phyloP scores from a whole-genome alignment of 164 flowering plant species.

The Berberis thunbergii region DNA sequence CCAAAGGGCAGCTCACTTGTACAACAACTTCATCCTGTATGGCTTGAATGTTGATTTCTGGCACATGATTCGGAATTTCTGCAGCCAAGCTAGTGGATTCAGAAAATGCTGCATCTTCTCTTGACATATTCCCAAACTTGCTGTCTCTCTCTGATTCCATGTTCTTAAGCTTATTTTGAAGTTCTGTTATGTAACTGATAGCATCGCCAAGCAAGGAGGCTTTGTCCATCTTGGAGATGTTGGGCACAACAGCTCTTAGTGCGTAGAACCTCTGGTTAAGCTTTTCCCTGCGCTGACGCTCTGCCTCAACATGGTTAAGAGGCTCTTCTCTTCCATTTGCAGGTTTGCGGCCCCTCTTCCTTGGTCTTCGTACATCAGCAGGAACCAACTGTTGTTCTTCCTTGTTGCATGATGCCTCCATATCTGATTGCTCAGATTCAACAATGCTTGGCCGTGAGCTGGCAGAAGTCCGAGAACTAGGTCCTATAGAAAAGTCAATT shows the following conservation, averaged over 20 bases:
- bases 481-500: conserved; percentile 59
- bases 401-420: conserved; percentile 45
- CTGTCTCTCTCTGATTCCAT: conserved; percentile 48
- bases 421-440: conserved; percentile 78
- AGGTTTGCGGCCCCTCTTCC: conserved; percentile 91
- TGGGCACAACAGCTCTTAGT: conserved; percentile 46
- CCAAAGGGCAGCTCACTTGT: conserved; percentile 57
- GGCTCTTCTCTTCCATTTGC: conserved; percentile 97
- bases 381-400: conserved; percentile 37
- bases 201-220: conserved; percentile 52
- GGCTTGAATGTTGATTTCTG: conserved; percentile 52
- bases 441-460: conserved; percentile 23
- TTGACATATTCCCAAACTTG: conserved; percentile 21
- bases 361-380: conserved; percentile 55
- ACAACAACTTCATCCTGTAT: conserved; percentile 52
- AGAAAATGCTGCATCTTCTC: conserved; percentile 11
- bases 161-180: conserved; percentile 36
- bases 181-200: conserved; percentile 40
- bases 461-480: conserved; percentile 38
- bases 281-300: conserved; percentile 44
- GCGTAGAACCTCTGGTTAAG: conserved; percentile 53
- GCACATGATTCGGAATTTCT: conserved; percentile 11
- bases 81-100: neutral
- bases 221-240: conserved; percentile 54
- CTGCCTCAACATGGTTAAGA: conserved; percentile 84